Conservation (phyloP, 345 rosid species). For the Rhizophora apiculata region DNA sequence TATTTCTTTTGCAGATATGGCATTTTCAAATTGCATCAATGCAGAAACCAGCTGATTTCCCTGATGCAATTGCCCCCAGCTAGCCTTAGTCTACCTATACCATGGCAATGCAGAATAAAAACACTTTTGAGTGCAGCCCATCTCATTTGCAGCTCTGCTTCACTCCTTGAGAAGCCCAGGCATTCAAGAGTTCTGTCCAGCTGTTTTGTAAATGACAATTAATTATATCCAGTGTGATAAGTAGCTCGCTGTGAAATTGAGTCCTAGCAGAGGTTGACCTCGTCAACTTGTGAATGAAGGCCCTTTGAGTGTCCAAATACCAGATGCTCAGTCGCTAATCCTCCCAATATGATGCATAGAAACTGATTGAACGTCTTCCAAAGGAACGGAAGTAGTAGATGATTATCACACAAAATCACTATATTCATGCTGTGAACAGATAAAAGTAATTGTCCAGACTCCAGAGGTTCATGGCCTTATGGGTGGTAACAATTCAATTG, state of each 20-base stretch:
- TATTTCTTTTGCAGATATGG: conserved; percentile 4
- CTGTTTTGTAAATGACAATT: conserved; percentile 28
- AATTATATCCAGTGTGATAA: not conserved
- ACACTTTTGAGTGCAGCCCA: conserved; percentile 48
- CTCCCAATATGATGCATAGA: conserved; percentile 52
- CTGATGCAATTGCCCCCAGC: conserved; percentile 46
- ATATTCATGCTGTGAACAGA: not conserved
- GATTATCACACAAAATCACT: not conserved
- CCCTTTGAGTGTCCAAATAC: conserved; percentile 47
- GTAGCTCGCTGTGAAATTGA: not conserved
- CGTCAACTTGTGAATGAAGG: conserved; percentile 41
- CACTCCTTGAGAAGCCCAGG: conserved; percentile 30
- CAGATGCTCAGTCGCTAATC: conserved; percentile 51
- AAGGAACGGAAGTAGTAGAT: not conserved
- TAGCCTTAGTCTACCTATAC: conserved; percentile 28
- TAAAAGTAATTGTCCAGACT: no score
- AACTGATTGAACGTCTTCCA: conserved; percentile 38
- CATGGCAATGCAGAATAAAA: conserved; percentile 23
- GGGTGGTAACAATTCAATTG: no score
- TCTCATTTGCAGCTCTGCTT: conserved; percentile 35
- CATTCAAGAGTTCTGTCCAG: conserved; percentile 35
- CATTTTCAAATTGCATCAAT: conserved; percentile 41
- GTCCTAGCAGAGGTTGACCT: conserved; percentile 24
- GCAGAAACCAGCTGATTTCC: conserved; percentile 40
- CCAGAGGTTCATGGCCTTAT: no score